These are phyloP conservation scores for Aspergillus neoniger DNA, from an alignment of 2,329 filamentous ascomycete genomes.

Conservation along the genomic window DNA sequence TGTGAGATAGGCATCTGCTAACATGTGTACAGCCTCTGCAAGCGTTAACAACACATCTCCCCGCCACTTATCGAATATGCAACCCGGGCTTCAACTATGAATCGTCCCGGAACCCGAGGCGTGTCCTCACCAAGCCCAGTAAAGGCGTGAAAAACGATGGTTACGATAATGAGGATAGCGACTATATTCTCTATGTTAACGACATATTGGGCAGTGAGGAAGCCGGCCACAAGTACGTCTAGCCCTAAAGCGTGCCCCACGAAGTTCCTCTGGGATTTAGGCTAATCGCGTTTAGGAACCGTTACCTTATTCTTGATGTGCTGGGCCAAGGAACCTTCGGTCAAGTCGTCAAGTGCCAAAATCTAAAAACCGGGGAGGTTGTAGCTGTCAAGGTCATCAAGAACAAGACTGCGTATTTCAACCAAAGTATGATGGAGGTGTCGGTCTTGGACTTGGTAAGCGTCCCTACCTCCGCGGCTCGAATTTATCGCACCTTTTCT, in stretches of 20 bases:
- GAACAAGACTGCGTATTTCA: slow-evolving; percentile 98
- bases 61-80: slow-evolving; percentile 96
- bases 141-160: slow-evolving; percentile 98
- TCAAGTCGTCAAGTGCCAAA: slow-evolving; percentile 98
- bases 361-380: slow-evolving; percentile 96
- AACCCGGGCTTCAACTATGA: slow-evolving; percentile 99
- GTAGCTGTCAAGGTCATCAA: slow-evolving; percentile 99
- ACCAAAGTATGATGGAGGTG: slow-evolving; percentile 99
- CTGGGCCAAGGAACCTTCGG: slow-evolving; percentile 97
- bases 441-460: slow-evolving; percentile 90
- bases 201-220: slow-evolving; percentile 98
- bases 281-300: slow-evolving; percentile 61
- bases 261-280: background rate
- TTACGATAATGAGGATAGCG: slow-evolving; percentile 98
- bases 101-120: slow-evolving; percentile 90
- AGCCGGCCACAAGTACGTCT: slow-evolving; percentile 85
- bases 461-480: slow-evolving; percentile 4
- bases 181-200: slow-evolving; percentile 99
- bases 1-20: slow-evolving; percentile 16
- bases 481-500: slow-evolving; percentile 18
- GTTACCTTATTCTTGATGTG: slow-evolving; percentile 95
- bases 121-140: slow-evolving; percentile 96
- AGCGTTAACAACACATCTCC: slow-evolving; percentile 89
- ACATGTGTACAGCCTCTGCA: slow-evolving; percentile 71
- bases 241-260: background rate